Conservation (phyloP, 2,329 filamentous ascomycete genomes). For the Orbilia quercus region DNA sequence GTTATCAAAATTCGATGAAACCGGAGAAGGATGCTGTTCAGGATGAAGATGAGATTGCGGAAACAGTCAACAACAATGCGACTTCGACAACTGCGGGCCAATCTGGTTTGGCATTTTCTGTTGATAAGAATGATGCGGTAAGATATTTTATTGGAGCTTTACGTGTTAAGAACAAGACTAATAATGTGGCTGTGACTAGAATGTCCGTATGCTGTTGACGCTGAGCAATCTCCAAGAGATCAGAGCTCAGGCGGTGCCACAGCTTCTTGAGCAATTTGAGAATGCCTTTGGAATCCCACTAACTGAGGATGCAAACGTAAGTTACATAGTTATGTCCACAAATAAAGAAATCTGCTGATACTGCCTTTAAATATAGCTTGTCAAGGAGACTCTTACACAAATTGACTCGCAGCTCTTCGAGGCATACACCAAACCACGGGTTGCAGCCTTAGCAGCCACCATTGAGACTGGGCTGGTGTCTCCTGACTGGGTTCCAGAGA, state of each 20-base stretch:
- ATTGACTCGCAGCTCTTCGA: slow-evolving; percentile 92
- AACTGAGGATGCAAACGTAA: slow-evolving; percentile 82
- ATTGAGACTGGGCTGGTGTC: slow-evolving; percentile 79
- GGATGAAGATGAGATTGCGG: slow-evolving; percentile 67
- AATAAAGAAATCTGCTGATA: neutral
- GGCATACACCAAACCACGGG: slow-evolving; percentile 84
- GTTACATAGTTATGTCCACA: neutral
- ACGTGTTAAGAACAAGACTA: slow-evolving; percentile 7
- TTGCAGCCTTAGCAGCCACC: slow-evolving; percentile 74
- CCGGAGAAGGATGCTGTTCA: slow-evolving; percentile 72
- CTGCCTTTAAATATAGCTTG: slow-evolving; percentile 67
- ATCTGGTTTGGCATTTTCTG: slow-evolving; percentile 51
- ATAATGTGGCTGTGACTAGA: slow-evolving; percentile 67
- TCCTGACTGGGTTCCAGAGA: slow-evolving; percentile 75
- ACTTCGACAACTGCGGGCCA: slow-evolving; percentile 40
- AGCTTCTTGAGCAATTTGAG: slow-evolving; percentile 91
- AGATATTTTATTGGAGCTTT: neutral
- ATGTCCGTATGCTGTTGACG: slow-evolving; percentile 91
- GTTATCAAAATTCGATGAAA: slow-evolving; percentile 95
- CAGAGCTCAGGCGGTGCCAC: slow-evolving; percentile 82
- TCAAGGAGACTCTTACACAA: slow-evolving; percentile 87
- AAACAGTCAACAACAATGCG: slow-evolving; percentile 61
- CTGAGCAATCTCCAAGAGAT: slow-evolving; percentile 90
- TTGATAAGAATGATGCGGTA: slow-evolving; percentile 55
- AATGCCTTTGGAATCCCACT: slow-evolving; percentile 92